phyloP scores from a whole-genome alignment of 1,284 basidiomycete species.

The Pseudozyma pruni region DNA sequence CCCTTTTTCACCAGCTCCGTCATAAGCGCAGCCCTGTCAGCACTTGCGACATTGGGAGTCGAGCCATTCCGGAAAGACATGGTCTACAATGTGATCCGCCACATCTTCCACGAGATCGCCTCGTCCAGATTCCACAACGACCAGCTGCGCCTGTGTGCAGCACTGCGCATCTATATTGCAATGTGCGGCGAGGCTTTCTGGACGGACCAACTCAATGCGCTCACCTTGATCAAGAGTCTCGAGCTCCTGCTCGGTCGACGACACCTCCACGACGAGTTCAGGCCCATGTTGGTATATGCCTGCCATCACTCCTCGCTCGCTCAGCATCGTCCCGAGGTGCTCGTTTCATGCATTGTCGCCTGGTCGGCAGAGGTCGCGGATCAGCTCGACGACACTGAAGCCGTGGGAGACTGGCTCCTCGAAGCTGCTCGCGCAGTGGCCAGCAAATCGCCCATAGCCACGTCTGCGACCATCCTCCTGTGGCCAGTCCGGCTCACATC shows the following conservation, averaged over 20 bases:
- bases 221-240: slow-evolving; percentile 76
- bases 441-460: slow-evolving; percentile 18
- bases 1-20: slow-evolving; percentile 33
- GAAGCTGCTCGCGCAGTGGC: slow-evolving; percentile 24
- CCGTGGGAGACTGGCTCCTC: slow-evolving; percentile 17
- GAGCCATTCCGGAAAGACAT: slow-evolving; percentile 17
- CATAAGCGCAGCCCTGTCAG: slow-evolving; percentile 16
- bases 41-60: slow-evolving; percentile 17
- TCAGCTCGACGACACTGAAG: slow-evolving; percentile 1
- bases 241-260: slow-evolving; percentile 76
- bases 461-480: slow-evolving; percentile 19
- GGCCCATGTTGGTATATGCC: slow-evolving; percentile 74
- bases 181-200: slow-evolving; percentile 35
- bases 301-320: slow-evolving; percentile 21
- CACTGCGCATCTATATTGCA: slow-evolving; percentile 70
- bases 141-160: slow-evolving; percentile 80
- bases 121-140: slow-evolving; percentile 83
- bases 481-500: slow-evolving; percentile 26
- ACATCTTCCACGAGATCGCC: slow-evolving; percentile 78
- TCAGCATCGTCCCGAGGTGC: slow-evolving; percentile 1
- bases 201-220: slow-evolving; percentile 45
- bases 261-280: slow-evolving; percentile 77
- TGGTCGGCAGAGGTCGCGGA: slow-evolving; percentile 15
- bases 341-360: slow-evolving; percentile 29
- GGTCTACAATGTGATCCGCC: slow-evolving; percentile 69